Base-by-base conservation (phyloP, 768 basidiomycete species). In the Lentinula aciculospora region DNA sequence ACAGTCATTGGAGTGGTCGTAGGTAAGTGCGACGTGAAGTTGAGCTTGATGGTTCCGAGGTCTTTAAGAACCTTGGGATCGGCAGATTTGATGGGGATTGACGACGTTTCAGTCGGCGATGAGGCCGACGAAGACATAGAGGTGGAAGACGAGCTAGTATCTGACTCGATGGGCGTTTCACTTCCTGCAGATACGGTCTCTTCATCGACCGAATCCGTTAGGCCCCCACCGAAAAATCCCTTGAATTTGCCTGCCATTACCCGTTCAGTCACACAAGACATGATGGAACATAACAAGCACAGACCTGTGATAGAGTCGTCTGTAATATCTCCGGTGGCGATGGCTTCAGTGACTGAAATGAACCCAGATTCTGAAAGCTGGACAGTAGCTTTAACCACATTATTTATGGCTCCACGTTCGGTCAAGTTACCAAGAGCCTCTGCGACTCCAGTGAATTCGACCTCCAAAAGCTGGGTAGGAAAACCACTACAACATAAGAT, bases 311-410 rank as follows among this genome's bases (percentile, higher is more conserved):
- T 69, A 23, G 85, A 87, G 15, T 91, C 89, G 61, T 89, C 86
- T 68, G 90, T 94, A 65, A 89, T 80, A 64, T 93, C 89, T 7
- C 88, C 92, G 58, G 81, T 85, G 4, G 86, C 84, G 40, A 94
- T 66, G 0, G 92, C 95, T 56, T 91, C 89, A 13, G 84, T 80
- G 34, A 93, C 84, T 2, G 86, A 84, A 4, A 92, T 76, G 65
- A 98, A 88, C 6, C 94, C 94, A 50, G 91, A 92, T 53, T 94
- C 91, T 37, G 91, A 91, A 39, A 98, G 76, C 27, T 82, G 74
- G 51, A 98, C 72, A 0, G 90, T 92, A 17, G 92, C 86, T 69
- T 94, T 94, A 65, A 98, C 79, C 13, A 94, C 83, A 2, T 94
- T 90, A 64, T 94, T 92, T 25, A 81, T 69, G 10, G 85, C 89